phyloP scores from a whole-genome alignment of 371 early-diverging fungal genomes.

The Lichtheimia ornata region DNA sequence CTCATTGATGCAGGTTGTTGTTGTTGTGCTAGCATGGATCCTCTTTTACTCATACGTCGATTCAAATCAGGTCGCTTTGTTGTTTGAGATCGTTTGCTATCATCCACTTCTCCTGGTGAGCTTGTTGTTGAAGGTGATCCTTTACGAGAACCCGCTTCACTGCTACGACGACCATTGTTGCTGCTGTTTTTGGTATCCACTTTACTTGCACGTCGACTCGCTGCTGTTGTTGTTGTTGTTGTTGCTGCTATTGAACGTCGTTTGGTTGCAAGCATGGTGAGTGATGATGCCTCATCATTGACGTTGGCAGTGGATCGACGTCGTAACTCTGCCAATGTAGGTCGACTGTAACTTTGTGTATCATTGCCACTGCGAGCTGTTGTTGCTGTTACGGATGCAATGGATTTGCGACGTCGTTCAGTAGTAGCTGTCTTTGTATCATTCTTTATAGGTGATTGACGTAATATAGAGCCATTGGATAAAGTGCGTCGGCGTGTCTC shows the following conservation, averaged over 20 bases:
- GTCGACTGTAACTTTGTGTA: conserved; percentile 23
- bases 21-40: too few species aligned
- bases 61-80: too few species aligned
- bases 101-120: too few species aligned
- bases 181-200: conserved; percentile 13
- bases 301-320: conserved; percentile 18
- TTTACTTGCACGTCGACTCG: neutral
- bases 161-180: neutral
- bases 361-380: neutral
- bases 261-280: conserved; percentile 18
- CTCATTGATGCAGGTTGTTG: too few species aligned
- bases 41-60: too few species aligned
- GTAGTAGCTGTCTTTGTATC: neutral
- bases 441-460: conserved; percentile 3
- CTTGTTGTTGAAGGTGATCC: too few species aligned
- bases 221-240: conserved; percentile 5
- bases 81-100: too few species aligned
- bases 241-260: conserved; percentile 15
- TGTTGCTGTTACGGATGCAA: conserved; percentile 8
- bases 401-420: conserved; percentile 17
- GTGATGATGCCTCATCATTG: conserved; percentile 16
- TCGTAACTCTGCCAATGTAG: conserved; percentile 30
- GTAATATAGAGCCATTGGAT: conserved; percentile 31
- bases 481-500: conserved; percentile 32
- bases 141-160: too few species aligned